Conservation (phyloP, 805 yeast species). For the Suhomyces emberorum region DNA sequence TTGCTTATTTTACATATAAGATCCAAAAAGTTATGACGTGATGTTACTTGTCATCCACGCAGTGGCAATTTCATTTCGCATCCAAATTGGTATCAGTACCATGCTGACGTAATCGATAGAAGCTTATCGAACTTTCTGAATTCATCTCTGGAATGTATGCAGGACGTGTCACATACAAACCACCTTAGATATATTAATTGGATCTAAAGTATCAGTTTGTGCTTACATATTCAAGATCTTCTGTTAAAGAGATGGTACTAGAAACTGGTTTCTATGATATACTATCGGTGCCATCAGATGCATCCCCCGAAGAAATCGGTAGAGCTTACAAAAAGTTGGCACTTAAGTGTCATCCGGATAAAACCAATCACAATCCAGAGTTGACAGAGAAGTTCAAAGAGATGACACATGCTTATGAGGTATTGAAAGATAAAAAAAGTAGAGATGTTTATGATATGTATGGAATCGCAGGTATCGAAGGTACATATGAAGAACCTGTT, state of each 20-base stretch:
- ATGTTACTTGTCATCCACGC: no score
- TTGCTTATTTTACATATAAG: no score
- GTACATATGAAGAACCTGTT: constrained; percentile 11
- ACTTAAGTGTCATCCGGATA: constrained; percentile 63
- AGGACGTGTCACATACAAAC: no score
- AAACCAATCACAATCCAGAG: constrained; percentile 47
- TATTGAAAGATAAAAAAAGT: constrained; percentile 45
- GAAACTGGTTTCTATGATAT: constrained; percentile 35
- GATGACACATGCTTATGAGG: constrained; percentile 65
- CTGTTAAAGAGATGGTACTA: constrained; percentile 4
- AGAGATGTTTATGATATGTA: constrained; percentile 51
- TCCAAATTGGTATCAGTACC: no score
- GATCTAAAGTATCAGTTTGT: no score
- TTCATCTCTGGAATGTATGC: no score
- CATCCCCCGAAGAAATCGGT: constrained; percentile 36
- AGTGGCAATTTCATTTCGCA: no score
- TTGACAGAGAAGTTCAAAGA: constrained; percentile 56
- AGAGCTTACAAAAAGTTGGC: constrained; percentile 38
- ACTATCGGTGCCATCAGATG: constrained; percentile 28
- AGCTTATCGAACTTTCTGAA: no score
- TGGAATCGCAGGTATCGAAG: constrained; percentile 46
- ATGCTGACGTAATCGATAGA: no score
- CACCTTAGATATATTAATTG: no score
- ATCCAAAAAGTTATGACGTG: no score
- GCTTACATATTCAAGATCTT: no score